These are phyloP conservation scores for Coemansia sp. DNA, from an alignment of 192 early-diverging fungal genomes.

Conservation along the genomic window DNA sequence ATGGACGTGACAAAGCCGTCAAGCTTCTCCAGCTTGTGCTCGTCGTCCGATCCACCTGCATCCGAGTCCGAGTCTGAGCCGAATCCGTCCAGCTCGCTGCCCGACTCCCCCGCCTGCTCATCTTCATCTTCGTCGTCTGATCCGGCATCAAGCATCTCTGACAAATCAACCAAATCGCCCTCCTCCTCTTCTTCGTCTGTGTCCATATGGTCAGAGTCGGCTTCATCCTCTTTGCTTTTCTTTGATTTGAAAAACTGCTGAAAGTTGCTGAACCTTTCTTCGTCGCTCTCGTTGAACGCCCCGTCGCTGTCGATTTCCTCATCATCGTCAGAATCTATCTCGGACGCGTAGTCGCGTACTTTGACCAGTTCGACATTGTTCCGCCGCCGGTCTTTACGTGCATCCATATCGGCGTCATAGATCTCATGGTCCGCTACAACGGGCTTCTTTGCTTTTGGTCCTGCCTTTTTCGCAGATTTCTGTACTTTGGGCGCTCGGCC, in stretches of 20 bases:
- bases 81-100: slow-evolving; percentile 29
- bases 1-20: slow-evolving; percentile 65
- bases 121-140: slow-evolving; percentile 18
- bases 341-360: slow-evolving; percentile 63
- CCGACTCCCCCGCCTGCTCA: background rate
- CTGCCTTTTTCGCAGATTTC: background rate
- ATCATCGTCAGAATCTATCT: slow-evolving; percentile 84
- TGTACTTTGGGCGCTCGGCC: background rate
- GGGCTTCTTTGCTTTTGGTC: background rate
- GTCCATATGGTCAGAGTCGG: slow-evolving; percentile 27
- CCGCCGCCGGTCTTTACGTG: slow-evolving; percentile 9
- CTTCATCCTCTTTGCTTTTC: slow-evolving; percentile 14
- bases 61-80: slow-evolving; percentile 32
- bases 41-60: slow-evolving; percentile 14
- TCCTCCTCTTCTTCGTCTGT: slow-evolving; percentile 52
- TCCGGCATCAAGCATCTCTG: slow-evolving; percentile 57
- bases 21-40: slow-evolving; percentile 14
- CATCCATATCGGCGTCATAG: slow-evolving; percentile 21
- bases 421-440: background rate
- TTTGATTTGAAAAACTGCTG: background rate
- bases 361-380: slow-evolving; percentile 28
- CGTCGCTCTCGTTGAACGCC: slow-evolving; percentile 82
- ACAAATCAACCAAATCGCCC: slow-evolving; percentile 58
- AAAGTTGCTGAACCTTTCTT: slow-evolving; percentile 74
- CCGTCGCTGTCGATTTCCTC: slow-evolving; percentile 93